Evolutionary conservation across 2,329 filamentous ascomycete species (phyloP), one percentile per base, ranked within the genome.

Genomic region (Teratosphaeria viscida): DNA sequence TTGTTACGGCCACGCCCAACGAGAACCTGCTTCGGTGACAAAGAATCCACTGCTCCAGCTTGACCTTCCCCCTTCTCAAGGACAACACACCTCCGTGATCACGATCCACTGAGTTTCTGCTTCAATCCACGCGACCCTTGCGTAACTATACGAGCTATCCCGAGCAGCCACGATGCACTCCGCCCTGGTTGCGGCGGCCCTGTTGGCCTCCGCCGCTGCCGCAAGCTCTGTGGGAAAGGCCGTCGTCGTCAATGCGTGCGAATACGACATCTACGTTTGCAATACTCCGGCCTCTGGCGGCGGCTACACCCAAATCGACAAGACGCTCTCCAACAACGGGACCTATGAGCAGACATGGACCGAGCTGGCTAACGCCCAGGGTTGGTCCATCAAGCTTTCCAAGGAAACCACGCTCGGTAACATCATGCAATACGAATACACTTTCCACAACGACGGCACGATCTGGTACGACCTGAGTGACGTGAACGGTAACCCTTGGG

Each of bases 351-450:
- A 72, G 63, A 23, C 63, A n/a, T 74, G 67, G 67, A 73, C 68
- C n/a, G 47, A 66, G 61, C 67, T 74, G 32, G 60, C 64, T 63
- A 72, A 71, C 61, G 61, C 59, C 57, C 63, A 68, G 53, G 72
- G 72, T 39, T 74, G 72, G 72, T 72, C 72, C 19, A 71, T 74
- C 67, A 74, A 74, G 71, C 69, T 74, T 47, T 71, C 71, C 63
- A 69, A 71, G 65, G 61, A 60, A 37, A 60, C 23, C 37, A 29
- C 43, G 55, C 60, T 56, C 61, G 64, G 52, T 58, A 64, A 60
- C 57, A 67, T 73, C 62, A 65, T 74, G 57, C 72, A 74, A 61
- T 74, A 71, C 61, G 72, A 74, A 66, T 75, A 74, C 65, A 74
- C 72, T 53, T 72, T 65, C 64, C 70, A 72, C 58, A 64, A 69